phyloP scores from a whole-genome alignment of 2,329 filamentous ascomycete species.

The Paraphaeosphaeria sporulosa region DNA sequence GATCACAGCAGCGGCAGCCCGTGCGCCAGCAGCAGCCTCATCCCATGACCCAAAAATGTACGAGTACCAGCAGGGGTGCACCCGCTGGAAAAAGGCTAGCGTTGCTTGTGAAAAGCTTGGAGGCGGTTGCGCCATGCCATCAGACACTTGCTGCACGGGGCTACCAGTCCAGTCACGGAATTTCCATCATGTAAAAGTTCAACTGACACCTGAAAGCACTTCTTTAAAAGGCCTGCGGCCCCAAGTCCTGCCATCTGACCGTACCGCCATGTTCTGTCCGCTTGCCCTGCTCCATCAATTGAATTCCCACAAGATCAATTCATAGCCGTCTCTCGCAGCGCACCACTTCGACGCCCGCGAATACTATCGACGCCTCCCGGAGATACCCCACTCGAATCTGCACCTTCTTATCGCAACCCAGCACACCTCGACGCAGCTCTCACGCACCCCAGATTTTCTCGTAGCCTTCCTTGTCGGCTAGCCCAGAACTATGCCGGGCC shows the following conservation, averaged over 20 bases:
- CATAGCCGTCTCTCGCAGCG: conserved; percentile 22
- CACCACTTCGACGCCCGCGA: conserved; percentile 10
- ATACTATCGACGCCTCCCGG: conserved; percentile 8
- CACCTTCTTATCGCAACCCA: conserved; percentile 27
- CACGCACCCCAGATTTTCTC: conserved; percentile 38
- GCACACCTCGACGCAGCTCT: conserved; percentile 21
- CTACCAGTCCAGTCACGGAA: conserved; percentile 42
- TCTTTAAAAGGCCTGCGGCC: conserved; percentile 30
- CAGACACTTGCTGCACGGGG: conserved; percentile 29
- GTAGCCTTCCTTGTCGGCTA: conserved; percentile 16
- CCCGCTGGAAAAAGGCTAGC: conserved; percentile 29
- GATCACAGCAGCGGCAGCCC: conserved; percentile 39
- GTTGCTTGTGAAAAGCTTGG: conserved; percentile 34
- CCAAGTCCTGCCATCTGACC: conserved; percentile 15
- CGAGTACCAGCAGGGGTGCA: conserved; percentile 27
- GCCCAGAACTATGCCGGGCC: conserved; percentile 42
- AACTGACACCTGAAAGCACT: neutral
- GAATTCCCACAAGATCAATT: conserved; percentile 47
- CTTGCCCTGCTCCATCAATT: conserved; percentile 41
- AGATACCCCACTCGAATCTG: conserved; percentile 26
- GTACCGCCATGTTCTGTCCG: conserved; percentile 43
- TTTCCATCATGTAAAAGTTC: conserved; percentile 43
- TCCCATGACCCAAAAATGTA: conserved; percentile 46
- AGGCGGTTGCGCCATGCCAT: conserved; percentile 35
- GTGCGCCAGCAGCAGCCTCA: conserved; percentile 26